Evolutionary conservation across 768 basidiomycete genomes (phyloP).

Genomic region (Dendrothele bispora): DNA sequence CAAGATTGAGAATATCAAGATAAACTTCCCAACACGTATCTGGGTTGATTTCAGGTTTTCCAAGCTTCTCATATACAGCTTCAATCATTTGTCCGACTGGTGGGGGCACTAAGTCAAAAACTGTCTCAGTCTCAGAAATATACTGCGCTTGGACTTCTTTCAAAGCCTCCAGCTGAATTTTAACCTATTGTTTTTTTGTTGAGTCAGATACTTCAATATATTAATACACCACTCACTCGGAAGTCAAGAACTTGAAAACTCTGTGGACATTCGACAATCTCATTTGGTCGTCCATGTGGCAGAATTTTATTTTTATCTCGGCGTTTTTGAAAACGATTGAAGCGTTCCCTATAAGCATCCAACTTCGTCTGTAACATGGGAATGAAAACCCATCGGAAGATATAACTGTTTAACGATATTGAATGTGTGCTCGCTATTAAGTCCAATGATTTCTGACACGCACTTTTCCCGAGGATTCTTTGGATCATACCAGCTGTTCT

Average conservation of each 20-base stretch:
- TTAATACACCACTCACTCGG: constrained; percentile 24
- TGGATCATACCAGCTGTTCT: constrained; percentile 27
- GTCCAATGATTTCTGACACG: neutral
- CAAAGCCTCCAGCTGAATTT: constrained; percentile 13
- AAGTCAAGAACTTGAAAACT: constrained; percentile 29
- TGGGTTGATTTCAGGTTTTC: neutral
- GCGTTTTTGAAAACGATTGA: constrained; percentile 22
- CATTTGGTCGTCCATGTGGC: constrained; percentile 37
- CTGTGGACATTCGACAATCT: constrained; percentile 30
- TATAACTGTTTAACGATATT: constrained; percentile 23
- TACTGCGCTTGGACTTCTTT: constrained; percentile 21
- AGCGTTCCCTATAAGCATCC: constrained; percentile 22
- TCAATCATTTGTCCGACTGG: constrained; percentile 10
- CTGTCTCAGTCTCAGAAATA: constrained; percentile 23
- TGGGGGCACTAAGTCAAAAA: constrained; percentile 31
- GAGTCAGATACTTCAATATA: constrained; percentile 1
- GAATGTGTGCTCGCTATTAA: neutral
- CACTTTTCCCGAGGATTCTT: constrained; percentile 8
- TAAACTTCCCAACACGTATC: neutral
- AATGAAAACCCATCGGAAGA: constrained; percentile 41
- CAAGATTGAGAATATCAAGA: too few relatives aligned
- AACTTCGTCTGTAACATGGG: constrained; percentile 41
- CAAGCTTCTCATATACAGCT: neutral
- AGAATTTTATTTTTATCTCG: constrained; percentile 34
- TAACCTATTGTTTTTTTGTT: constrained; percentile 15